phyloP scores from a whole-genome alignment of 306 rosid species.

The Trichosanthes cucumerina region DNA sequence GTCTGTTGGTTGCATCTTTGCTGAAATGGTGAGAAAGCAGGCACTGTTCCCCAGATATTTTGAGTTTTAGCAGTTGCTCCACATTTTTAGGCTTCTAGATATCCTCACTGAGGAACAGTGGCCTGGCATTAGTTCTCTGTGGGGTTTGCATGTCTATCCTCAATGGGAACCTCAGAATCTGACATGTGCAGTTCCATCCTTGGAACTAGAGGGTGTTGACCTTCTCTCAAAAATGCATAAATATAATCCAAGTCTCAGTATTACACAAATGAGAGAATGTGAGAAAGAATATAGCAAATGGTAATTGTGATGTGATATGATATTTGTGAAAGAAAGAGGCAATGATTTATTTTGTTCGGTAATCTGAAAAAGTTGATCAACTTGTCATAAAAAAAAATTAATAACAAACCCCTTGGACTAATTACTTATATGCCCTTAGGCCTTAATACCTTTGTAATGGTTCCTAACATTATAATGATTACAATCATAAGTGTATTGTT shows the following conservation, averaged over 20 bases:
- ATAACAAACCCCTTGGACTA: too few relatives aligned
- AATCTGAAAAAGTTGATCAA: too few relatives aligned
- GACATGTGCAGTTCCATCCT: constrained; percentile 61
- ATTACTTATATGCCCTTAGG: too few relatives aligned
- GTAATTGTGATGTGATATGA: not conserved
- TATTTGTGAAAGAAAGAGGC: not conserved
- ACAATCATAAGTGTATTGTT: too few relatives aligned
- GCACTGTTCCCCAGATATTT: constrained; percentile 88
- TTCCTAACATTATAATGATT: too few relatives aligned
- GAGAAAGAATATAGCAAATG: not conserved
- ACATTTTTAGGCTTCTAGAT: constrained; percentile 87
- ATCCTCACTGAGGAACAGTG: constrained; percentile 77
- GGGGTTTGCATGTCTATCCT: constrained; percentile 94
- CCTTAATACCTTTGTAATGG: too few relatives aligned
- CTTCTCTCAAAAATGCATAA: constrained; percentile 84
- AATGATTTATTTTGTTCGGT: not conserved
- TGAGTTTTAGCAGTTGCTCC: constrained; percentile 82
- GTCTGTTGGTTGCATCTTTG: constrained; percentile 96
- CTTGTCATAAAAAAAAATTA: not conserved
- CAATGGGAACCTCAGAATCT: constrained; percentile 72
- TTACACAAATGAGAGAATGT: not conserved
- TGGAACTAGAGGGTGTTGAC: constrained; percentile 70
- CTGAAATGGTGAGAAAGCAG: constrained; percentile 86
- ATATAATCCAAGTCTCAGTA: constrained; percentile 82
- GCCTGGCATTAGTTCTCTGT: constrained; percentile 74